These are phyloP conservation scores for Brassica balearica DNA, from an alignment of 441 rosid species.

Conservation along the genomic window DNA sequence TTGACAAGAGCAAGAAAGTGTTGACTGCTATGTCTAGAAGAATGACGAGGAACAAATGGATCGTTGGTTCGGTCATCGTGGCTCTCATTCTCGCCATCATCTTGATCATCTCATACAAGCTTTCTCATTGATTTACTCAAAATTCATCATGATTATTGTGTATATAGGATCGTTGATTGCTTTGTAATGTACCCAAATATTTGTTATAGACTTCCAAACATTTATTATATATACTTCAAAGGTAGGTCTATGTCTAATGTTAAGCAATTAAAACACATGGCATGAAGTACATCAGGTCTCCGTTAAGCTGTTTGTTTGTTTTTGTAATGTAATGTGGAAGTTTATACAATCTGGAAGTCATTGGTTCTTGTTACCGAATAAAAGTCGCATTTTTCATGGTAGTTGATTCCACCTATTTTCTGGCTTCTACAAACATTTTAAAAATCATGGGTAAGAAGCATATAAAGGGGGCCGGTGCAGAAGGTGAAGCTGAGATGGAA, in stretches of 20 bases:
- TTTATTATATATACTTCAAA: background rate
- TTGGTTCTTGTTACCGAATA: background rate
- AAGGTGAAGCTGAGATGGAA: too few species aligned
- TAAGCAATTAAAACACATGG: too few species aligned
- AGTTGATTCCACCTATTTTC: too few species aligned
- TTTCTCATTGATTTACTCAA: slow-evolving; percentile 47
- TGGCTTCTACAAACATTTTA: too few species aligned
- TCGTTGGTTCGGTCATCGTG: slow-evolving; percentile 54
- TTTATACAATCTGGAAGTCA: background rate
- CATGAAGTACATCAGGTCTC: background rate
- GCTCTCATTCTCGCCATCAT: slow-evolving; percentile 68
- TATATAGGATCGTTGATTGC: slow-evolving; percentile 31
- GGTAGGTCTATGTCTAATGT: too few species aligned
- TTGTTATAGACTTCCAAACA: background rate
- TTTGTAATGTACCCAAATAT: slow-evolving; percentile 20
- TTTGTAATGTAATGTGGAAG: background rate
- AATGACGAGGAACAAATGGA: slow-evolving; percentile 74
- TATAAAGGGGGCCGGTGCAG: too few species aligned
- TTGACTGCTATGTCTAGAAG: slow-evolving; percentile 67
- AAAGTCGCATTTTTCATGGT: background rate
- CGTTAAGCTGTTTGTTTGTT: background rate
- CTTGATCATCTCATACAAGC: slow-evolving; percentile 60
- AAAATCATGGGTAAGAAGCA: too few species aligned
- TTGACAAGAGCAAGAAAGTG: slow-evolving; percentile 72
- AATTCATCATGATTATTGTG: slow-evolving; percentile 21